Evolutionary conservation across 306 rosid genomes (phyloP).

Genomic region (Cucurbita pepo): DNA sequence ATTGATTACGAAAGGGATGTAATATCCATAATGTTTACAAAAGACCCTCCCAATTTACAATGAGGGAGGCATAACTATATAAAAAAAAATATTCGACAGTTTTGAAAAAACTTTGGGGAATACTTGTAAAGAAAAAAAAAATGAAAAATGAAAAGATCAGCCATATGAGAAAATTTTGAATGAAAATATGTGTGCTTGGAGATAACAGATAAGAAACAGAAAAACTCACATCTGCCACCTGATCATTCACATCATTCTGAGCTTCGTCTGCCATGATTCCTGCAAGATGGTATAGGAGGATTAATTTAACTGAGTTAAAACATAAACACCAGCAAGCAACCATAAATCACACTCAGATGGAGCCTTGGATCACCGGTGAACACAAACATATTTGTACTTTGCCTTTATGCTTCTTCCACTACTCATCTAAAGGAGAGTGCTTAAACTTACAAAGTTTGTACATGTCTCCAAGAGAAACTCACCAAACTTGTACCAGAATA

Average conservation of each 20-base stretch:
- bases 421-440: not conserved
- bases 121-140: not conserved
- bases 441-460: not conserved
- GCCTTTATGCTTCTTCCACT: not conserved
- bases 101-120: not conserved
- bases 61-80: too few relatives aligned
- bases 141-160: not conserved
- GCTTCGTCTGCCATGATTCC: slow-evolving; percentile 52
- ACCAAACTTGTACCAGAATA: not conserved
- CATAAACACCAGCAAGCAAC: not conserved
- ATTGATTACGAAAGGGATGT: too few relatives aligned
- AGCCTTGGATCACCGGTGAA: not conserved
- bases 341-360: not conserved
- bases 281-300: slow-evolving; percentile 4
- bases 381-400: not conserved
- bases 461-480: not conserved
- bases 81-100: too few relatives aligned
- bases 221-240: slow-evolving; percentile 44
- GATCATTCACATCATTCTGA: slow-evolving; percentile 43
- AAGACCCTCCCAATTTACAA: too few relatives aligned
- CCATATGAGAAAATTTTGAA: not conserved
- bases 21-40: too few relatives aligned
- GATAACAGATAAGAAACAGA: not conserved
- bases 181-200: not conserved
- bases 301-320: not conserved